Base-by-base conservation (phyloP, 371 early-diverging fungal species). In the Mucor circinelloides region DNA sequence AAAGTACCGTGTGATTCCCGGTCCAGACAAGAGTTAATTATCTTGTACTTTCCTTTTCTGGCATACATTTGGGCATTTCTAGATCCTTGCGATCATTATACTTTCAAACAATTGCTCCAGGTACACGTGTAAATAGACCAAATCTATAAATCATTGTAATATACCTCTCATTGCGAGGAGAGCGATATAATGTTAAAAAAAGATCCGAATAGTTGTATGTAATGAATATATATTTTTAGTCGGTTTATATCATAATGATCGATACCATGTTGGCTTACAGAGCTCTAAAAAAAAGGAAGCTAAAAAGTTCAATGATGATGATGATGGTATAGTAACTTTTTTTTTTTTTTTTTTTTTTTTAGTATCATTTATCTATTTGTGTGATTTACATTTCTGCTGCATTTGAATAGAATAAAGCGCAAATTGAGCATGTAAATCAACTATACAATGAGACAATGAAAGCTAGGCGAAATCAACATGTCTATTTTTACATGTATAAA, bases 21-120 rank as follows among this genome's bases (percentile, higher is more conserved):
- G 63, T 54, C 63, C 48, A 48, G 63, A 63, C 63, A 63, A 54
- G 32, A 25, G 23, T 62, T 50, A 63, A 52, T 63, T 63, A 63
- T 54, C 6, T n/a, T 34, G 21, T 50, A 62, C 32, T n/a, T 63
- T 38, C 63, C 63, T 63, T 63, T 63, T 63, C 54, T 50, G 38
- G 63, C 31, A 0, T 30, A n/a, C 56, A 19, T 31, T 56, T 56
- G 32, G 52, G 15, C 52, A 27, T 52, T 52, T 52, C 52, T 52
- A 52, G 27, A 52, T 46, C 46, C 8, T 40, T 40, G 40, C 46
- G 27, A 52, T 46, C 46, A 2, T 40, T 40, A 17, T 19, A 52
- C 13, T 27, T 52, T 21, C 23, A 52, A 21, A 52, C 52, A 52
- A 46, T 46, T 3, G 21, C 27, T 25, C 3, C 23, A 25, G 27